A percentile compares a stretch with the other conserved stretches of the same genome.
phyloP scores from a whole-genome alignment of 306 rosid genomes.

The Inga leiocalycina region DNA sequence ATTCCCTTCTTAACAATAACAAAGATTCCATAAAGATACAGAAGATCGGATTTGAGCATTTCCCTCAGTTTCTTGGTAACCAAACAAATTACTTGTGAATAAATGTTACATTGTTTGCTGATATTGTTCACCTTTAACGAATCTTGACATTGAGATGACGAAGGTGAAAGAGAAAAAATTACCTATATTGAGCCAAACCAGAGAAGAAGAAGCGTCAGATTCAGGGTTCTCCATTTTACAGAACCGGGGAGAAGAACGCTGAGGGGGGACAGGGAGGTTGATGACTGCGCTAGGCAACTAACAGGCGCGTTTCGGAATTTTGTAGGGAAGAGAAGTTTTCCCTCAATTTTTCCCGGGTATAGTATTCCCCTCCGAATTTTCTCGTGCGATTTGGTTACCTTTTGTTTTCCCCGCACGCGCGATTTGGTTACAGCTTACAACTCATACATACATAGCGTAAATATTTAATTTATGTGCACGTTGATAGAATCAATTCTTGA shows the following conservation, averaged over 20 bases:
- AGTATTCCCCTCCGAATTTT: no score
- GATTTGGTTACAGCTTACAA: no score
- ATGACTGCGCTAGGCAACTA: background rate
- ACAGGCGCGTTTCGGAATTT: background rate
- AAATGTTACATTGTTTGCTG: background rate
- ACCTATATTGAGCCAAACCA: constrained; percentile 82
- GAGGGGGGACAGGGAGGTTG: background rate
- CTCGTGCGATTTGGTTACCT: no score
- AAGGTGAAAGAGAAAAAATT: background rate
- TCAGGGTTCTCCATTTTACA: constrained; percentile 33
- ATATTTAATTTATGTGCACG: no score
- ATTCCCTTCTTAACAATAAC: background rate
- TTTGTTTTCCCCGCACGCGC: no score
- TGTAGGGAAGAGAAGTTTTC: background rate
- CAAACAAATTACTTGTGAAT: constrained; percentile 17
- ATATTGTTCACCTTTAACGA: background rate
- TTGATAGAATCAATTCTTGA: background rate
- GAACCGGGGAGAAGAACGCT: background rate
- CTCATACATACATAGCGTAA: no score
- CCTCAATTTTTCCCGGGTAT: background rate
- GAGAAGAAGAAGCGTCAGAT: constrained; percentile 56
- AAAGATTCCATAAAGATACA: background rate
- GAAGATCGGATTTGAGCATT: background rate
- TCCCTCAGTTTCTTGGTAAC: background rate
- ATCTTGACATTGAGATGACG: background rate